A percentile compares a stretch with the other conserved stretches of the same genome.
These are phyloP conservation scores for Akanthomyces lecanii DNA, from an alignment of 2,329 filamentous ascomycete species.

Conservation along the genomic window DNA sequence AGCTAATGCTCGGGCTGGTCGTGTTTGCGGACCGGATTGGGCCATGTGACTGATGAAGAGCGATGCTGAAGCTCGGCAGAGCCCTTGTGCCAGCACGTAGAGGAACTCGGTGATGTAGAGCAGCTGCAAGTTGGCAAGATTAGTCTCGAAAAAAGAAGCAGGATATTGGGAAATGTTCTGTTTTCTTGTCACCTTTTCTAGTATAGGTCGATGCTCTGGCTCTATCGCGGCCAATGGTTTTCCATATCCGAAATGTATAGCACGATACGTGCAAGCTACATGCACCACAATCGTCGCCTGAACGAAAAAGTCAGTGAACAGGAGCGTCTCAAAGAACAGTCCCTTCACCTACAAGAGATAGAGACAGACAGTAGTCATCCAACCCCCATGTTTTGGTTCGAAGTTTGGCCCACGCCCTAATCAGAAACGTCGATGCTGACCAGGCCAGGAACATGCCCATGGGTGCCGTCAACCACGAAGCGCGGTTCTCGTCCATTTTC, in stretches of 20 bases:
- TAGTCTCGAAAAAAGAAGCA: background rate
- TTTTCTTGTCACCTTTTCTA: background rate
- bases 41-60: conserved; percentile 15
- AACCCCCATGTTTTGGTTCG: conserved; percentile 18
- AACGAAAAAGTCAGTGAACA: background rate
- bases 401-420: conserved; percentile 19
- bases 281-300: conserved; percentile 1
- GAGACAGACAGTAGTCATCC: conserved; percentile 16
- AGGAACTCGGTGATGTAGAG: conserved; percentile 6
- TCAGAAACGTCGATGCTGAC: conserved; percentile 16
- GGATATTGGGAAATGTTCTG: too few relatives aligned
- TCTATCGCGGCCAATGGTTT: background rate
- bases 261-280: background rate
- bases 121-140: background rate
- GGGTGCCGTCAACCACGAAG: conserved; percentile 17
- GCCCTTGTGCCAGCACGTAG: background rate
- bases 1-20: background rate
- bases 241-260: conserved; percentile 12
- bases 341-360: conserved; percentile 14
- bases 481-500: conserved; percentile 16
- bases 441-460: conserved; percentile 20
- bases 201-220: background rate
- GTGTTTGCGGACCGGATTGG: conserved; percentile 4
- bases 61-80: conserved; percentile 9
- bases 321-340: too few relatives aligned